phyloP scores from a whole-genome alignment of 2,329 filamentous ascomycete species.

The Ceratocystis variospora region DNA sequence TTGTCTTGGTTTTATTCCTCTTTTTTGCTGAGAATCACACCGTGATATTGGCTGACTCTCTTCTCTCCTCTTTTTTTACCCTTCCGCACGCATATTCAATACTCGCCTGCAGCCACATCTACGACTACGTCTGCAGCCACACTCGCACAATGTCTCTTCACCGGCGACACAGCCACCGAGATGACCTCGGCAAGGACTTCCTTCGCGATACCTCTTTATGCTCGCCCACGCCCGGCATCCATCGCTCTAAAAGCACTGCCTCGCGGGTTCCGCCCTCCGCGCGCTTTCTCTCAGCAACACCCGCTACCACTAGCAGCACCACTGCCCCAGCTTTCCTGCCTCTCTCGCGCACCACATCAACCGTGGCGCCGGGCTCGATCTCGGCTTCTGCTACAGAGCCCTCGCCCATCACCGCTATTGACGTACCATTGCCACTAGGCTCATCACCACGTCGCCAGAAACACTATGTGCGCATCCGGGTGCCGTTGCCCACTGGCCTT shows the following conservation, averaged over 20 bases:
- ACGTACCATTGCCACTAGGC: constrained; percentile 19
- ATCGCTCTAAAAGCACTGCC: constrained; percentile 1
- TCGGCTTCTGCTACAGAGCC: constrained; percentile 25
- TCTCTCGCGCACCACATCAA: constrained; percentile 2
- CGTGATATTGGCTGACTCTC: neutral
- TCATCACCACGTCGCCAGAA: constrained; percentile 18
- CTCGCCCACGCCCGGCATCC: neutral
- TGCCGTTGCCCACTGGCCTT: constrained; percentile 31
- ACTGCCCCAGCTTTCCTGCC: constrained; percentile 7
- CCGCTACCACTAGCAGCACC: neutral
- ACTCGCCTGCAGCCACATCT: neutral
- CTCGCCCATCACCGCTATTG: constrained; percentile 10
- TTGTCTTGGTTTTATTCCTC: neutral
- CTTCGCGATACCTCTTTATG: neutral
- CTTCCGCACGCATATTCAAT: neutral
- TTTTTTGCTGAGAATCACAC: neutral
- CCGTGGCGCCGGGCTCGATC: constrained; percentile 3
- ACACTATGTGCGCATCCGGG: constrained; percentile 27
- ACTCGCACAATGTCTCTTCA: neutral
- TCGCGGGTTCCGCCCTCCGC: neutral
- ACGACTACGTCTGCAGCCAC: neutral
- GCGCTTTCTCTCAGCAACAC: neutral
- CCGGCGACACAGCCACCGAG: constrained; percentile 1
- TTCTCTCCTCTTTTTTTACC: neutral
- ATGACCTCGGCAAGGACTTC: neutral